Evolutionary conservation across 2,329 filamentous ascomycete species (phyloP), one percentile per base, ranked within the genome.

Genomic region (Aschersonia sp.): DNA sequence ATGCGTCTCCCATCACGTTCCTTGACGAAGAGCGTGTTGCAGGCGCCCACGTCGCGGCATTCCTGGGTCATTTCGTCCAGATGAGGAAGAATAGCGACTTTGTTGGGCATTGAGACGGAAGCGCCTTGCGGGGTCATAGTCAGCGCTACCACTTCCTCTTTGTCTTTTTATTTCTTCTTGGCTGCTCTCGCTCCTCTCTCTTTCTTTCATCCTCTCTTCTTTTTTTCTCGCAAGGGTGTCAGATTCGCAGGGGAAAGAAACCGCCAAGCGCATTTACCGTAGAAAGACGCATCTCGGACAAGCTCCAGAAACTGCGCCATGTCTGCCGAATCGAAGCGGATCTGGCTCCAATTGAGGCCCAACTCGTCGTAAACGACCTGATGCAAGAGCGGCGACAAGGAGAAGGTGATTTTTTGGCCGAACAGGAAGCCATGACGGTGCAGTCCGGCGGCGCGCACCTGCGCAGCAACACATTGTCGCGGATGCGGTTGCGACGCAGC

Each of bases 91-190:
- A 91, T 87, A 55, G 78, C 72, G 30, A 91, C 77, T 64, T 92
- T 91, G 70, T 87, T 81, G 0, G 86, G 86, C 85, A 91, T 92
- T 28, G 85, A 91, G 40, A 91, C 80, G 3, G 82, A 79, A 29
- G 82, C 78, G 48, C 82, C 82, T 76, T 12, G 20, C 20, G 20
- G 20, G 20, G 20, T 20, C 20, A 20, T 20, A 20, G 20, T 20
- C 20, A 20, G 20, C 20, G 20, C 32, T 38, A 38, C 32, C 7
- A 38, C 32, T 38, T 38, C 12, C 32, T 38, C 7, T 35, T 45
- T 45, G 7, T 35, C 31, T n/a, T 35, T 28, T 35, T 45, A 9
- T 32, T 10, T 43, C 41, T 5, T 43, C 41, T 43, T n/a, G 5
- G 7, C 12, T 20, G 2, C 28, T 43, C 41, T 20, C 20, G 20